Base-by-base conservation (phyloP, 2,329 filamentous ascomycete species). In the Paecilomyces fulvus region DNA sequence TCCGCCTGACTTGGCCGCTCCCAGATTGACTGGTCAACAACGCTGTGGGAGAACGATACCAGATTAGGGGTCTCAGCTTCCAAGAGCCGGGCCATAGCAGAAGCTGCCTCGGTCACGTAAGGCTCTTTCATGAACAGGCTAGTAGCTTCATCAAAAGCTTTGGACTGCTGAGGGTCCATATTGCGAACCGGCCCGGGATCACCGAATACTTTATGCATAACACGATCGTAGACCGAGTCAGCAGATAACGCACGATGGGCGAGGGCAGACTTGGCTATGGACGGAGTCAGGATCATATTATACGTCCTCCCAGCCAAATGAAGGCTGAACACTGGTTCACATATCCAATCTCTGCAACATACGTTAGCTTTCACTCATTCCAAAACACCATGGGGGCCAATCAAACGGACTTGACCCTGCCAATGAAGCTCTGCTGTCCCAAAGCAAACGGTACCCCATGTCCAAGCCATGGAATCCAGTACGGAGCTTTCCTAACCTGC, bases 21-120 rank as follows among this genome's bases (percentile, higher is more conserved):
- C 84, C 85, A 87, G 1, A 75, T 73, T 62, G 78, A 77, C 58
- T 86, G 82, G 63, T 88, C 84, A 23, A 87, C 81, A 2, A 78
- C 71, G 17, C 82, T 84, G 7, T 77, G 73, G 37, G 77, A 78
- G 62, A 84, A 85, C 0, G 82, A 83, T 43, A 86, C 77, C 31
- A 88, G 67, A 54, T 82, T 79, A 3, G 80, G 79, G 10, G 81
- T 73, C 17, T 77, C 73, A 6, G 70, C 66, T 58, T 79, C 70
- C 5, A 79, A 68, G 56, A 70, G 71, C 43, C 60, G 67, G 50
- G 70, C 74, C 6, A 73, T 74, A 12, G 60, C 57, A 3, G 66
- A 61, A 1, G 78, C 66, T 58, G 77, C 65, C 51, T 73, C 70
- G 3, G 74, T 70, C 21, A 82, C 65, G 53, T 77, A 72, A 1